Evolutionary conservation across 208 protist genomes (phyloP).

Genomic region (Naegleria gruberi): DNA sequence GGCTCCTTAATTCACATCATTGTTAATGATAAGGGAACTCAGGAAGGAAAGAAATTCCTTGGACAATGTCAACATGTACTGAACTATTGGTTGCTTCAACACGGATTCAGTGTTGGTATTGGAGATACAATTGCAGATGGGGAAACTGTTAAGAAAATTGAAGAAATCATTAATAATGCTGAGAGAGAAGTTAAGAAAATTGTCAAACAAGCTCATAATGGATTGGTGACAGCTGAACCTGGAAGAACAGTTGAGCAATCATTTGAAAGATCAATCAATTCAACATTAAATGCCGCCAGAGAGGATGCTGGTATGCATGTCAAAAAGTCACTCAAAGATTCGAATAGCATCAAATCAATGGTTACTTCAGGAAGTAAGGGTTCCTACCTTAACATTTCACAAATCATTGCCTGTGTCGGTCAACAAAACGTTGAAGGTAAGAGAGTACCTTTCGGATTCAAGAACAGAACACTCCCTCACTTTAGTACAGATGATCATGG

Average conservation of each 20-base stretch:
- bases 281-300: constrained; percentile 72
- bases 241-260: constrained; percentile 89
- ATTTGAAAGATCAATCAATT: constrained; percentile 97
- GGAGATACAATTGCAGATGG: constrained; percentile 93
- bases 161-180: constrained; percentile 70
- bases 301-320: constrained; percentile 72
- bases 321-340: constrained; percentile 60
- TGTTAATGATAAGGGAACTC: constrained; percentile 87
- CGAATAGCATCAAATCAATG: constrained; percentile 92
- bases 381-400: constrained; percentile 95
- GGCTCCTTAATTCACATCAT: constrained; percentile 92
- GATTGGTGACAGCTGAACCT: constrained; percentile 81
- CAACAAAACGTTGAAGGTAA: constrained; percentile 99
- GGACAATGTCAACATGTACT: constrained; percentile 86
- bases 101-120: constrained; percentile 93
- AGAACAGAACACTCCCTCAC: constrained; percentile 91
- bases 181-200: constrained; percentile 76
- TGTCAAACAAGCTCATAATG: constrained; percentile 73
- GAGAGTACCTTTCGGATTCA: constrained; percentile 95
- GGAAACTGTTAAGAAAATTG: constrained; percentile 76
- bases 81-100: constrained; percentile 91
- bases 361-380: constrained; percentile 96
- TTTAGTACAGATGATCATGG: constrained; percentile 96
- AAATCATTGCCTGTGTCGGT: constrained; percentile 98
- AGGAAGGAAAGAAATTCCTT: constrained; percentile 72